Evolutionary conservation across 306 rosid genomes (phyloP).

Genomic region (Gleditsia sinensis): DNA sequence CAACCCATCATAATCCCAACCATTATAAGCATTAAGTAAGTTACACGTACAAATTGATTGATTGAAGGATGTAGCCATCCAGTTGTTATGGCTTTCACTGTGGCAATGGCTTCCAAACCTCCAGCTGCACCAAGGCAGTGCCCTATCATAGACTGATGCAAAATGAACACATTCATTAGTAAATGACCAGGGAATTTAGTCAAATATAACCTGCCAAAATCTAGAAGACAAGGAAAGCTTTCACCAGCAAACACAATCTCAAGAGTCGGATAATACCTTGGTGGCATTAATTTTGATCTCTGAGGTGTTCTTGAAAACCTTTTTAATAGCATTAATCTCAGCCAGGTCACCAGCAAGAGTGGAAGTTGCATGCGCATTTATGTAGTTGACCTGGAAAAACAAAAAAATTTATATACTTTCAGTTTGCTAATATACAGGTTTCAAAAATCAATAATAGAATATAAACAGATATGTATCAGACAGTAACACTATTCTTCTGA

Average conservation of each 20-base stretch:
- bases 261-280: slow-evolving; percentile 61
- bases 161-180: slow-evolving; percentile 34
- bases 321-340: slow-evolving; percentile 93
- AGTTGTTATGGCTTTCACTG: slow-evolving; percentile 87
- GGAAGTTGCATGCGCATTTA: slow-evolving; percentile 99
- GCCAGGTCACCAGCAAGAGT: slow-evolving; percentile 96
- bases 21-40: slow-evolving; percentile 16
- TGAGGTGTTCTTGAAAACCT: slow-evolving; percentile 86
- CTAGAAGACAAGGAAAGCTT: slow-evolving; percentile 12
- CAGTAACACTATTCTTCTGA: slow-evolving; percentile 20
- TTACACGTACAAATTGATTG: slow-evolving; percentile 86
- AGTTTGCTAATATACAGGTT: slow-evolving; percentile 1
- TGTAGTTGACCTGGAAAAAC: slow-evolving; percentile 83
- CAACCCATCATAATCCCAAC: slow-evolving; percentile 10
- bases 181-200: slow-evolving; percentile 10
- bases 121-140: slow-evolving; percentile 99
- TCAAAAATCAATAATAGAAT: not conserved
- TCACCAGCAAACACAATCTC: slow-evolving; percentile 16
- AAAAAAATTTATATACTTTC: slow-evolving; percentile 19
- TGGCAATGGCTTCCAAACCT: slow-evolving; percentile 99
- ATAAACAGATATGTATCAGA: not conserved
- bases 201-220: slow-evolving; percentile 26
- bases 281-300: slow-evolving; percentile 96
- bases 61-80: slow-evolving; percentile 98
- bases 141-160: slow-evolving; percentile 93